Evolutionary conservation across 371 early-diverging fungal species (phyloP), one percentile per base, ranked within the genome.

Genomic region (Conidiobolus incongruus): DNA sequence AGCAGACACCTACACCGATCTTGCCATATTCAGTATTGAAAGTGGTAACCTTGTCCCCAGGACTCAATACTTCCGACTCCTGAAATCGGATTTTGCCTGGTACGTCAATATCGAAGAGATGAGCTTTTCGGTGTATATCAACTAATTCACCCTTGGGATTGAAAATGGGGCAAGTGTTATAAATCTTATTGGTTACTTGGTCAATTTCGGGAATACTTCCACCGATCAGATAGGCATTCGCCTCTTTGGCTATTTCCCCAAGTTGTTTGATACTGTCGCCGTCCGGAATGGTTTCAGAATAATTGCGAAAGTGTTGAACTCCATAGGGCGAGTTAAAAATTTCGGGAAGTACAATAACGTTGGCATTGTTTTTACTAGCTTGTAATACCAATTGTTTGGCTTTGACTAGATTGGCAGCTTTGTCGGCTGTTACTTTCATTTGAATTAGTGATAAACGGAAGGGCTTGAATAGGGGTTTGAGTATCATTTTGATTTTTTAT

Each of bases 321-420:
- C 93, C 92, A 58, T 93, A 95, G 13, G 92, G 91, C 15, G 84
- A 86, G 56, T 95, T 93, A 67, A 91, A 93, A 59, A 39, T 47
- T 65, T 72, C 84, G 17, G 96, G 96, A 17, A 96, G 68, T 0
- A 90, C 88, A 24, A 96, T 82, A 28, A 87, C 51, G 8, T 80
- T 65, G 39, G 81, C 71, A 20, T 78, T 78, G n/a, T n/a, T n/a
- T 3, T 75, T 60, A 10, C 55, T 56, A 2, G 86, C 96, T 48
- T 86, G 72, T 11, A 83, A 59, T 22, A 96, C 81, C 44, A 73
- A 66, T 8, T 46, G 46, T 5, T 77, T 66, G 2, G 94, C 90
- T 35, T 66, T 65, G 13, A 49, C 52, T n/a, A 95, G 65, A 55
- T 95, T 95, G 6, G 52, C 53, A 2, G 71, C 53, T 54, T 89